Evolutionary conservation across 164 flowering plant species (phyloP), one percentile per base, ranked within the genome.

Genomic region (Stephania japonica): DNA sequence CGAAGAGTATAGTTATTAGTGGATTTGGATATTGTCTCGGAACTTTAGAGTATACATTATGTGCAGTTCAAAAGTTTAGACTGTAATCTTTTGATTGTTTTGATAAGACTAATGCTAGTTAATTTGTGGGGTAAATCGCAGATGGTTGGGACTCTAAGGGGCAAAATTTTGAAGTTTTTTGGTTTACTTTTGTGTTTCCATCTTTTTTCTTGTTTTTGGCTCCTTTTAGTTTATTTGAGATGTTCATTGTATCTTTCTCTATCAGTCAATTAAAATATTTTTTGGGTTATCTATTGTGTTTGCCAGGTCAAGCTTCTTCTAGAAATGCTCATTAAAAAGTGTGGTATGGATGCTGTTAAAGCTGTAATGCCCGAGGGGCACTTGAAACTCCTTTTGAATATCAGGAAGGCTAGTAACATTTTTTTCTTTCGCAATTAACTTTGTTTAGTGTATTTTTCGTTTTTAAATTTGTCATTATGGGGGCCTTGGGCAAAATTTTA

Each of bases 311-410:
- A 91, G 84, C 83, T 81, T 65, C 88, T 96, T 7, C 80, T 96
- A 70, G 98, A 92, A 81, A 96, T 93, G 97, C 97, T 96, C 27
- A 86, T 93, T 69, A 85, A 75, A 77, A 96, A 92, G 82, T 96
- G 99, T 81, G 99, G 98, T 73, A 68, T 91, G 38, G 97, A 96
- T 73, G 95, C 98, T 73, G 97, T 96, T 6, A 93, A 88, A 85
- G 91, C 89, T 56, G 98, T 91, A 68, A 90, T 93, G 97, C 98
- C 99, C 27, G 95, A 90, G 76, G 97, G 90, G 67, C 99, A 96
- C 79, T 87, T 91, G 92, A 96, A 90, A 81, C 95, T 93, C 26
- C 97, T 96, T 27, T 87, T 88, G 6, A 96, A 93, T 76, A 92
- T 96, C 49, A 76, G 95, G 72, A 96, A 96, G 98, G 99, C 92